Evolutionary conservation across 192 early-diverging fungal species (phyloP).

Genomic region (Allomyces arbusculus): DNA sequence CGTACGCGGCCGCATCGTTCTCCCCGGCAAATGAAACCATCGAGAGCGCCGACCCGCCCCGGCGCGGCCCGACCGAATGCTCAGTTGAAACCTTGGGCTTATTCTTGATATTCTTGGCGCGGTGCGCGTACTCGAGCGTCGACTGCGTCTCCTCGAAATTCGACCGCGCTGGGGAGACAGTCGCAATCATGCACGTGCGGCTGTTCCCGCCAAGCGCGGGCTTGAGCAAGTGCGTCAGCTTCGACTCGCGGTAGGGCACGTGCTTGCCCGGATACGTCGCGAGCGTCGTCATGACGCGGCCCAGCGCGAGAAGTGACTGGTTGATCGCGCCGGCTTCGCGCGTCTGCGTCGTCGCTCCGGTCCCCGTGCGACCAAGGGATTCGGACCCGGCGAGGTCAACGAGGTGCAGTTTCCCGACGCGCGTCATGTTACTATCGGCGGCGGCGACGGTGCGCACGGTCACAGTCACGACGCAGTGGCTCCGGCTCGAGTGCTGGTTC

Average conservation of each 20-base stretch:
- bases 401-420: not conserved
- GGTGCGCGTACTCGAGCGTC: not conserved
- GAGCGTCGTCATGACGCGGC: not conserved
- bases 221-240: not conserved
- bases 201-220: not conserved
- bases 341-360: not conserved
- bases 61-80: no score
- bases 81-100: no score
- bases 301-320: not conserved
- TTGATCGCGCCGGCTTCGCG: not conserved
- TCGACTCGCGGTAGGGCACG: not conserved
- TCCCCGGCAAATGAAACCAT: no score
- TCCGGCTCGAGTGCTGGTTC: not conserved
- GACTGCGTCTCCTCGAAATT: not conserved
- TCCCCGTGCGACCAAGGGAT: not conserved
- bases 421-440: no score
- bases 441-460: no score
- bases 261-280: not conserved
- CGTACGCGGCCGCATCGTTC: no score
- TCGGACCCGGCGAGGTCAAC: not conserved
- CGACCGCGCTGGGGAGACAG: not conserved
- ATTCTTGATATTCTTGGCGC: not conserved
- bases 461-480: no score
- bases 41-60: no score
- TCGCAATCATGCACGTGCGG: not conserved